phyloP scores from a whole-genome alignment of 2,329 filamentous ascomycete genomes.

The Biscogniauxia marginata region DNA sequence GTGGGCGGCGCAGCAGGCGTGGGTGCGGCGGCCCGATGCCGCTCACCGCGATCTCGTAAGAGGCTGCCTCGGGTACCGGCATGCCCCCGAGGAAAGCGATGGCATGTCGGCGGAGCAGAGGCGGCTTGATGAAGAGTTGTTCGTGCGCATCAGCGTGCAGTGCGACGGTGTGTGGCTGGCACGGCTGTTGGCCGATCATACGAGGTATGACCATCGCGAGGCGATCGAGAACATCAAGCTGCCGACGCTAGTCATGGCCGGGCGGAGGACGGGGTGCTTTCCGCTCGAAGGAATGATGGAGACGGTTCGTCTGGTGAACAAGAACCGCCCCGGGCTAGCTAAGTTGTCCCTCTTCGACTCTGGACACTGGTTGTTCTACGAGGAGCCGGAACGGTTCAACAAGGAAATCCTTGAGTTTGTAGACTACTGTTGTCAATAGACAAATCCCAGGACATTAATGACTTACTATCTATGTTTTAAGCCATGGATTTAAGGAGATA shows the following conservation, averaged over 20 bases:
- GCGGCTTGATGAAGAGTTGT: conserved; percentile 35
- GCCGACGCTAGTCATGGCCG: conserved; percentile 38
- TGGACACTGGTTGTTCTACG: conserved; percentile 43
- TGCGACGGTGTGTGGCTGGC: conserved; percentile 40
- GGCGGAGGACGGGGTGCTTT: conserved; percentile 38
- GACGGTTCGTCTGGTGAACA: conserved; percentile 32
- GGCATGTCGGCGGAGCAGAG: conserved; percentile 22
- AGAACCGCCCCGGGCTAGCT: conserved; percentile 22
- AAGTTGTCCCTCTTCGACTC: conserved; percentile 34
- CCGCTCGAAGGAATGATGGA: conserved; percentile 38
- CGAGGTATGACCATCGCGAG: conserved; percentile 42
- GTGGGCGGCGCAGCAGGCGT: conserved; percentile 46
- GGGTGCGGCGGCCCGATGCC: conserved; percentile 41
- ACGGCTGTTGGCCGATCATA: conserved; percentile 38
- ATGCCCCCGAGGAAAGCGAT: conserved; percentile 24
- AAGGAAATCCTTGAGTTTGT: conserved; percentile 33
- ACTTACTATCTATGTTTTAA: too few relatives aligned
- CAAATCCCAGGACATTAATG: too few relatives aligned
- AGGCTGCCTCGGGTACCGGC: conserved; percentile 38
- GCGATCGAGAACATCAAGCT: conserved; percentile 34
- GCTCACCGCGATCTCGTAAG: conserved; percentile 33
- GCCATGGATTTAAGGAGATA: too few relatives aligned
- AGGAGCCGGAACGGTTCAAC: conserved; percentile 39
- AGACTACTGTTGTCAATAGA: not conserved
- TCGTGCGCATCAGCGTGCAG: conserved; percentile 31